Percentiles rank a stretch among this genome's conserved stretches.
phyloP scores from a whole-genome alignment of 495 filamentous ascomycete species.

The Recurvomyces mirabilis region DNA sequence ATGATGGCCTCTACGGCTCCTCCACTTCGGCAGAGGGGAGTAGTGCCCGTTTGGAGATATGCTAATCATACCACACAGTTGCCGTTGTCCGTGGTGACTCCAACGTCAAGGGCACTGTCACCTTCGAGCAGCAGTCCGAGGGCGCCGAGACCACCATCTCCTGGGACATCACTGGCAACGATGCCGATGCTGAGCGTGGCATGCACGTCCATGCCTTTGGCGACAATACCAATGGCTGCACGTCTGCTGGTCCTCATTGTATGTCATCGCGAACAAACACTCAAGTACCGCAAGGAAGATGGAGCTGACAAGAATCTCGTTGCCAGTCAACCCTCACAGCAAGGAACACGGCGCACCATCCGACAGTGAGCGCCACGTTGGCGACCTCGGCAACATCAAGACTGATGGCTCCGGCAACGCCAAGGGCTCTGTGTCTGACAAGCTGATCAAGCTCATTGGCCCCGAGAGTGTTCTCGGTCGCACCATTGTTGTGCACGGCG shows the following conservation, averaged over 20 bases:
- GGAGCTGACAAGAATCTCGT: neutral
- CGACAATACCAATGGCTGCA: conserved; percentile 99
- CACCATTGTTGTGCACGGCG: conserved; percentile 86
- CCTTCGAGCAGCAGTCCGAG: conserved; percentile 85
- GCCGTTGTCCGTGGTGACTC: conserved; percentile 95
- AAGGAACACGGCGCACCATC: conserved; percentile 83
- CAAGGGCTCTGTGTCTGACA: conserved; percentile 63
- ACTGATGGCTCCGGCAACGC: conserved; percentile 85
- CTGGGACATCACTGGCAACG: conserved; percentile 86
- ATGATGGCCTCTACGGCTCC: too few relatives aligned
- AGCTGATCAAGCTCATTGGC: conserved; percentile 84
- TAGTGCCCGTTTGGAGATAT: too few relatives aligned
- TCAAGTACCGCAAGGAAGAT: neutral
- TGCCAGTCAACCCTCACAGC: conserved; percentile 82
- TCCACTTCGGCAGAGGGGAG: too few relatives aligned
- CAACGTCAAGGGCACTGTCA: conserved; percentile 80
- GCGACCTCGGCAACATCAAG: conserved; percentile 93
- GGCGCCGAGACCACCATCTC: conserved; percentile 68
- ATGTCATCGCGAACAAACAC: conserved; percentile 28
- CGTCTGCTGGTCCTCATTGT: conserved; percentile 94
- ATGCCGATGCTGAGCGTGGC: conserved; percentile 89
- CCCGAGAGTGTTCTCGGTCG: conserved; percentile 91
- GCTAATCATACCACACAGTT: too few relatives aligned
- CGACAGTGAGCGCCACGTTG: conserved; percentile 81
- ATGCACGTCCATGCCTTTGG: conserved; percentile 98